Conservation (phyloP, 306 rosid species). For the Dicorynia guianensis region DNA sequence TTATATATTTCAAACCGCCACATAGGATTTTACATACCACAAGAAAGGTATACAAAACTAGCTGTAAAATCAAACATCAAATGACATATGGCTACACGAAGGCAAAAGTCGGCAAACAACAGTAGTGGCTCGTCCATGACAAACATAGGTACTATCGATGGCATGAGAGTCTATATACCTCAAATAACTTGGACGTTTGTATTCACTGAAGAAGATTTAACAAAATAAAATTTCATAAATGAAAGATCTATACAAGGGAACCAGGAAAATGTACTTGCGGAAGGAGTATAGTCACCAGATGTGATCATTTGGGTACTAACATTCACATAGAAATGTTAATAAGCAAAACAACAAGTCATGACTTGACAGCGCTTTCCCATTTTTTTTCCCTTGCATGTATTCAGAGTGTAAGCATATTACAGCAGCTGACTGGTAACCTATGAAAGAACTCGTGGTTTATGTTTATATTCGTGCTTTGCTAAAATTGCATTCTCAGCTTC, state of each 20-base stretch:
- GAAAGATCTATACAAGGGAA: background rate
- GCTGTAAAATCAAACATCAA: constrained; percentile 3
- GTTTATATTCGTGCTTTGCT: background rate
- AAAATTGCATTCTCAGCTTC: constrained; percentile 5
- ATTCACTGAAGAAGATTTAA: background rate
- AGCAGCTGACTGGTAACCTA: background rate
- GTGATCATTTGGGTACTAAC: background rate
- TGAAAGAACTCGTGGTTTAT: background rate
- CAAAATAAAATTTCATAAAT: constrained; percentile 2
- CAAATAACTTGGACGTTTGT: background rate
- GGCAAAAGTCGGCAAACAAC: background rate
- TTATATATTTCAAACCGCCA: constrained; percentile 1
- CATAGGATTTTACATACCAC: background rate
- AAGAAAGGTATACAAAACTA: background rate
- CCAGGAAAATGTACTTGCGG: background rate
- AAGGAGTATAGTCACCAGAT: background rate
- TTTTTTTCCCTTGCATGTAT: constrained; percentile 16
- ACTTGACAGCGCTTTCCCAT: constrained; percentile 6
- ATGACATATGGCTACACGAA: background rate
- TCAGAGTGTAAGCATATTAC: background rate
- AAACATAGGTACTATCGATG: background rate
- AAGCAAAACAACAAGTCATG: constrained; percentile 12
- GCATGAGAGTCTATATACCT: background rate
- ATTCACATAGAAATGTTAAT: constrained; percentile 3
- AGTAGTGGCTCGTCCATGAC: constrained; percentile 9